phyloP scores from a whole-genome alignment of 2,329 filamentous ascomycete species.

The Amylocarpus encephaloides region DNA sequence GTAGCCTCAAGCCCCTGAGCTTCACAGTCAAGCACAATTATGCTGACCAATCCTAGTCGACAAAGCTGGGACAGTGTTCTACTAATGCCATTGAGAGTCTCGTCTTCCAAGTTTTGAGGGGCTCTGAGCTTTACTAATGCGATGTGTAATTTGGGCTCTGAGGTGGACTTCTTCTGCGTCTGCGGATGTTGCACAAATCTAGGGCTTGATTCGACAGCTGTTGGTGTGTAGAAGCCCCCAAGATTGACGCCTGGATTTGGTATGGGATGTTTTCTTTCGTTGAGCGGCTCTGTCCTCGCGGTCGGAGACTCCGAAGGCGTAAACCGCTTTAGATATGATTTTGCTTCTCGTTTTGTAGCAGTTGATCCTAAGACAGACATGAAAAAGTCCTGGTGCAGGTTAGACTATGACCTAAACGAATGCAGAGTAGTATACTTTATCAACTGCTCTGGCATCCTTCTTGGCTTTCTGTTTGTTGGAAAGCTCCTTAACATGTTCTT shows the following conservation, averaged over 20 bases:
- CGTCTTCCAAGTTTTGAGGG: slow-evolving; percentile 64
- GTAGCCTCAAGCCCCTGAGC: slow-evolving; percentile 29
- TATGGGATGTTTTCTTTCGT: slow-evolving; percentile 18
- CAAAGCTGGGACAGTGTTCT: slow-evolving; percentile 79
- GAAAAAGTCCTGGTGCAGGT: slow-evolving; percentile 66
- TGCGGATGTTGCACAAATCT: slow-evolving; percentile 49
- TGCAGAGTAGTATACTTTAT: slow-evolving; percentile 36
- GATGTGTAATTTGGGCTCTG: slow-evolving; percentile 52
- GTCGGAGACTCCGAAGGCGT: slow-evolving; percentile 37
- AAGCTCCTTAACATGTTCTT: slow-evolving; percentile 26
- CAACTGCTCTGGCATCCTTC: slow-evolving; percentile 41
- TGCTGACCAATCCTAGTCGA: slow-evolving; percentile 72
- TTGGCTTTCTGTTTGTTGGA: slow-evolving; percentile 35
- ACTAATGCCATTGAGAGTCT: slow-evolving; percentile 66
- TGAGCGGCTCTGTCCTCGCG: not conserved
- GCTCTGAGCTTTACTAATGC: slow-evolving; percentile 79
- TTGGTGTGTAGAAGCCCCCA: slow-evolving; percentile 52
- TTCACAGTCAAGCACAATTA: slow-evolving; percentile 73
- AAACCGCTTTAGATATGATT: slow-evolving; percentile 85
- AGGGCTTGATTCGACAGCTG: slow-evolving; percentile 52
- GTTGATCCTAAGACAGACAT: slow-evolving; percentile 81
- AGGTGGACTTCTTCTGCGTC: slow-evolving; percentile 20
- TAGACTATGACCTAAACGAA: not conserved
- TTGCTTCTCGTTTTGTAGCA: slow-evolving; percentile 87
- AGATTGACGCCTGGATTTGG: slow-evolving; percentile 48